phyloP scores from a whole-genome alignment of 2,329 filamentous ascomycete species.

The Penicillium psychrosexuale region DNA sequence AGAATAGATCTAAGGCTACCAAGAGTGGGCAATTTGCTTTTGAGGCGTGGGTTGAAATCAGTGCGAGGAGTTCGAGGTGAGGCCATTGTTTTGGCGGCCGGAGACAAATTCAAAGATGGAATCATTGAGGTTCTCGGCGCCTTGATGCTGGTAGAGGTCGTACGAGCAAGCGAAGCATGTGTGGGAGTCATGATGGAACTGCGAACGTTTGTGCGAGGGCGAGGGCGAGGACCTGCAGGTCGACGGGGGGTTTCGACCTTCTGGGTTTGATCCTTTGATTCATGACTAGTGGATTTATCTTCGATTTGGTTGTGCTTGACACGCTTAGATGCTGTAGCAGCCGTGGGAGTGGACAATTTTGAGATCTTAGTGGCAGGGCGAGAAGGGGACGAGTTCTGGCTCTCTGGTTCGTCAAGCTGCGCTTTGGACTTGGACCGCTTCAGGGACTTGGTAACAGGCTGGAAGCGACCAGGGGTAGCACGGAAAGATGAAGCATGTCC shows the following conservation, averaged over 20 bases:
- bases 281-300: constrained; percentile 63
- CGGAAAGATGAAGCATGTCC: constrained; percentile 75
- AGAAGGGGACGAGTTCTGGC: constrained; percentile 39
- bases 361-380: constrained; percentile 31
- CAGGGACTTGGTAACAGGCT: constrained; percentile 42
- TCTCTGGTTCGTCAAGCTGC: constrained; percentile 60
- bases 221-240: constrained; percentile 36
- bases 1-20: constrained; percentile 61
- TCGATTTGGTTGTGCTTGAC: constrained; percentile 65
- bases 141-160: constrained; percentile 50
- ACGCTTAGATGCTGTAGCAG: constrained; percentile 60
- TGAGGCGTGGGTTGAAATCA: constrained; percentile 47
- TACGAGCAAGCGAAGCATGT: constrained; percentile 67
- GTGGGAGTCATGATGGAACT: constrained; percentile 72
- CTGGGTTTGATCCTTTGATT: constrained; percentile 5
- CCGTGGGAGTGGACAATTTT: constrained; percentile 35
- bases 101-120: constrained; percentile 52
- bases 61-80: constrained; percentile 44
- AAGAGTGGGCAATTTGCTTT: constrained; percentile 49
- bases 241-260: constrained; percentile 21
- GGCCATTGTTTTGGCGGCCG: constrained; percentile 51
- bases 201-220: constrained; percentile 40
- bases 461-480: constrained; percentile 45
- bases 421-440: constrained; percentile 60
- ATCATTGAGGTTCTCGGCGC: constrained; percentile 54